Evolutionary conservation across 352 stramenopile species (phyloP).

Genomic region (Aphanomyces stellatus): DNA sequence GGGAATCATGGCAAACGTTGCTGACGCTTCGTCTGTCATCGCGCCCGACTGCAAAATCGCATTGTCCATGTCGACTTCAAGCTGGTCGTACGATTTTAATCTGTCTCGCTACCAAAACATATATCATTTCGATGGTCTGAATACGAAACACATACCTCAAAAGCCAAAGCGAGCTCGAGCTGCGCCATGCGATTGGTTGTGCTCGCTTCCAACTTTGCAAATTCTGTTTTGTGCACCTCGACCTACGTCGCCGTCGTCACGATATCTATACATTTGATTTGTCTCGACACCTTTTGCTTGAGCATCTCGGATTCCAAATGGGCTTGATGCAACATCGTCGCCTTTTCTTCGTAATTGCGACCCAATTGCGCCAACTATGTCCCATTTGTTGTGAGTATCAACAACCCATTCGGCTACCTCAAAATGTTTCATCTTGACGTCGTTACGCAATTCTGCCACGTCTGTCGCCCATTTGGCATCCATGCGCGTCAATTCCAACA

Average conservation of each 20-base stretch:
- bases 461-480: constrained; percentile 45
- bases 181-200: constrained; percentile 52
- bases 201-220: constrained; percentile 51
- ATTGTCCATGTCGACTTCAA: constrained; percentile 64
- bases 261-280: not conserved
- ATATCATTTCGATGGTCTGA: not conserved
- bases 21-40: constrained; percentile 37
- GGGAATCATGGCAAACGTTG: constrained; percentile 56
- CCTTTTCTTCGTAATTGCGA: constrained; percentile 49
- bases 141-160: constrained; percentile 31
- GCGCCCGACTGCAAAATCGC: constrained; percentile 55
- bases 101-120: constrained; percentile 32
- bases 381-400: not conserved
- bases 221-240: constrained; percentile 59
- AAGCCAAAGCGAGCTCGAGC: constrained; percentile 41
- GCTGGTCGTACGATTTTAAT: constrained; percentile 58
- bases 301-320: constrained; percentile 57
- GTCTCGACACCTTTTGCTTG: constrained; percentile 41
- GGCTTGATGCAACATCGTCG: constrained; percentile 26
- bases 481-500: constrained; percentile 41
- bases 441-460: constrained; percentile 39
- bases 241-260: constrained; percentile 26
- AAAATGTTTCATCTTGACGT: constrained; percentile 77
- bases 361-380: constrained; percentile 51
- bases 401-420: constrained; percentile 27